A percentile compares a stretch with the other conserved stretches of the same genome.
phyloP scores from a whole-genome alignment of 1,284 basidiomycete species.

The Pseudozyma pruni region DNA sequence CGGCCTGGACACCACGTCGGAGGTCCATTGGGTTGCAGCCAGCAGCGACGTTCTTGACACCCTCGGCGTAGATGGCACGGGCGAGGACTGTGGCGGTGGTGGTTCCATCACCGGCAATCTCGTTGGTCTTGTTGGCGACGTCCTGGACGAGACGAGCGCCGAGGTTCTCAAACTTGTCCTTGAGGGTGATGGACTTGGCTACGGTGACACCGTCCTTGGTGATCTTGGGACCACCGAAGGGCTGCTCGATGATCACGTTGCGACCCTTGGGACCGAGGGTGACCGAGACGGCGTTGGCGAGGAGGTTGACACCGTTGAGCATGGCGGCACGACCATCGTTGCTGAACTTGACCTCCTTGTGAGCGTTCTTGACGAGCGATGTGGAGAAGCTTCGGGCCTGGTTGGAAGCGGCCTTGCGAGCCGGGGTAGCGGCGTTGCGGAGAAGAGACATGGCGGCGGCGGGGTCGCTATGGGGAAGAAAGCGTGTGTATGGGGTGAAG shows the following conservation, averaged over 20 bases:
- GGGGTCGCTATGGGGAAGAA: not conserved
- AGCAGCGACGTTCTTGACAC: constrained; percentile 98
- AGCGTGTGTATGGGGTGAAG: not conserved
- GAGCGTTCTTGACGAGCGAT: constrained; percentile 49
- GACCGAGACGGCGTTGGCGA: constrained; percentile 80
- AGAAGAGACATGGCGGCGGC: constrained; percentile 56
- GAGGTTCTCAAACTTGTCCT: constrained; percentile 99
- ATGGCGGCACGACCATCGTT: constrained; percentile 94
- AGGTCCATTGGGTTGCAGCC: constrained; percentile 99
- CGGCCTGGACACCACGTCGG: constrained; percentile 92
- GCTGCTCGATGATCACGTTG: constrained; percentile 99
- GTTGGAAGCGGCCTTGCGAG: constrained; percentile 49
- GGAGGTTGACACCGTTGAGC: constrained; percentile 92
- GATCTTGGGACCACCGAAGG: constrained; percentile 96
- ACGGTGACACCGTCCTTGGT: constrained; percentile 99
- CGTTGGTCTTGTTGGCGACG: constrained; percentile 95
- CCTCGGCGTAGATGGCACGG: constrained; percentile 95
- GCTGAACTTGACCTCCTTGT: constrained; percentile 97
- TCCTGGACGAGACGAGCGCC: constrained; percentile 97
- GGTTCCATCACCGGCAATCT: constrained; percentile 96
- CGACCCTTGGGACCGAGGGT: constrained; percentile 98
- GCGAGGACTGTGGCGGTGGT: constrained; percentile 97
- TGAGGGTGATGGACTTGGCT: constrained; percentile 90
- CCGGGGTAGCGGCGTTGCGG: constrained; percentile 48
- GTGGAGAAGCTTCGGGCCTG: constrained; percentile 53